Percentiles rank a stretch among this genome's conserved stretches.
These are phyloP conservation scores for Venturia aucupariae DNA, from an alignment of 2,329 filamentous ascomycete genomes.

Conservation along the genomic window DNA sequence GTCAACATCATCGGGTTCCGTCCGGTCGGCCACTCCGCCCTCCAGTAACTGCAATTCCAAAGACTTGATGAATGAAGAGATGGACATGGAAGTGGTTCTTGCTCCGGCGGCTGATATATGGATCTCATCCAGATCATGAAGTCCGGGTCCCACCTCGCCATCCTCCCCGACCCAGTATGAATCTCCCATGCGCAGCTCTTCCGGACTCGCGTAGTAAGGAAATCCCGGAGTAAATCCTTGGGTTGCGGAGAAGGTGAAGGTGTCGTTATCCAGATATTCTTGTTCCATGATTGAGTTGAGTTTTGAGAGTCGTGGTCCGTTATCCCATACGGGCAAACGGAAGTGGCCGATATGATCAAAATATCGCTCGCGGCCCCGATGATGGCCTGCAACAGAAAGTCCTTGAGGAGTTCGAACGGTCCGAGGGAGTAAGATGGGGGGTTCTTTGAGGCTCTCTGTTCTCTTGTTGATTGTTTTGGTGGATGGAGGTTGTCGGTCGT, in stretches of 20 bases:
- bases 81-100: not conserved
- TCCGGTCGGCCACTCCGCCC: not conserved
- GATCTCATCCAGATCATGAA: not conserved
- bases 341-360: not conserved
- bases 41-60: not conserved
- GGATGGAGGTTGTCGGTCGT: not conserved
- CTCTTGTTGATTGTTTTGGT: not conserved
- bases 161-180: not conserved
- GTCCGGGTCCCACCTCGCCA: not conserved
- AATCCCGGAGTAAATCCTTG: not conserved
- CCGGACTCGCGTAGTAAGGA: not conserved
- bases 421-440: not conserved
- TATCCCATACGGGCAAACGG: not conserved
- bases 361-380: not conserved
- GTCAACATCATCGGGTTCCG: constrained; percentile 32
- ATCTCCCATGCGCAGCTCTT: not conserved
- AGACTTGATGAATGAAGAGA: not conserved
- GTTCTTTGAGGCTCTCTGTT: not conserved
- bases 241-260: not conserved
- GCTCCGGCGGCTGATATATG: not conserved
- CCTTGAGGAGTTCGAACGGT: not conserved
- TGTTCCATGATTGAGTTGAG: not conserved
- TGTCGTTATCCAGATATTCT: not conserved
- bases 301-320: not conserved
- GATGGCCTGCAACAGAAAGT: not conserved